A percentile compares a stretch with the other conserved stretches of the same genome.
Conservation (phyloP, 495 filamentous ascomycete species). For the Penicillium coprophilum region DNA sequence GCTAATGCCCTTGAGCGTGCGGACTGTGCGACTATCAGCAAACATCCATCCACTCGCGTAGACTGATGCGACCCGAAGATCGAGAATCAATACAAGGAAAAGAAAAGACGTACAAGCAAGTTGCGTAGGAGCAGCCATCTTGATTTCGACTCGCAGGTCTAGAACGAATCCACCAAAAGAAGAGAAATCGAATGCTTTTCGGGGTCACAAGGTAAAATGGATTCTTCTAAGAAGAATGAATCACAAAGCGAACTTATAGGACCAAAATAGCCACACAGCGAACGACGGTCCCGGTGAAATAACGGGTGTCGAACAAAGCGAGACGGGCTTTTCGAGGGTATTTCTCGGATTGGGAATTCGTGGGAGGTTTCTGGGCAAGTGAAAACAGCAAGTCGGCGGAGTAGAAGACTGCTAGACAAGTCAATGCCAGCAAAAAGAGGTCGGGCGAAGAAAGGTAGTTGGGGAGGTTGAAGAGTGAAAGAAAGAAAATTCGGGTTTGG, state of each 20-base stretch:
- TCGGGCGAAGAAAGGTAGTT: conserved; percentile 36
- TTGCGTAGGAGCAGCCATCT: conserved; percentile 85
- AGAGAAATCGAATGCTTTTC: conserved; percentile 11
- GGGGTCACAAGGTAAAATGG: conserved; percentile 1
- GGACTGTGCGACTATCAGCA: conserved; percentile 51
- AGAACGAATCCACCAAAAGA: conserved; percentile 15
- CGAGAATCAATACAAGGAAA: neutral
- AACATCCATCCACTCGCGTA: conserved; percentile 3
- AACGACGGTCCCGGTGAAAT: neutral
- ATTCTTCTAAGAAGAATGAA: conserved; percentile 1
- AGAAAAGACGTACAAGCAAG: conserved; percentile 67
- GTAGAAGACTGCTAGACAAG: conserved; percentile 47
- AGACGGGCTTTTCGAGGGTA: conserved; percentile 1
- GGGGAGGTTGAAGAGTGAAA: conserved; percentile 36
- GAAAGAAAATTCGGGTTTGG: conserved; percentile 35
- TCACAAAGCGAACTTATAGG: neutral
- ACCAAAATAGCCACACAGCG: conserved; percentile 9
- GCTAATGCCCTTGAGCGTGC: conserved; percentile 93
- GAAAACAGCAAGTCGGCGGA: conserved; percentile 17
- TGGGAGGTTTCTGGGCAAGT: conserved; percentile 2
- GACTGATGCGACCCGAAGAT: neutral
- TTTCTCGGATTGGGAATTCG: neutral
- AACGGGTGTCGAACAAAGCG: conserved; percentile 11
- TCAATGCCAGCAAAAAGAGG: conserved; percentile 52
- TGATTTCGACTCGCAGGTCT: conserved; percentile 27